Base-by-base conservation (phyloP, 371 early-diverging fungal genomes). In the Smittium mucronatum region DNA sequence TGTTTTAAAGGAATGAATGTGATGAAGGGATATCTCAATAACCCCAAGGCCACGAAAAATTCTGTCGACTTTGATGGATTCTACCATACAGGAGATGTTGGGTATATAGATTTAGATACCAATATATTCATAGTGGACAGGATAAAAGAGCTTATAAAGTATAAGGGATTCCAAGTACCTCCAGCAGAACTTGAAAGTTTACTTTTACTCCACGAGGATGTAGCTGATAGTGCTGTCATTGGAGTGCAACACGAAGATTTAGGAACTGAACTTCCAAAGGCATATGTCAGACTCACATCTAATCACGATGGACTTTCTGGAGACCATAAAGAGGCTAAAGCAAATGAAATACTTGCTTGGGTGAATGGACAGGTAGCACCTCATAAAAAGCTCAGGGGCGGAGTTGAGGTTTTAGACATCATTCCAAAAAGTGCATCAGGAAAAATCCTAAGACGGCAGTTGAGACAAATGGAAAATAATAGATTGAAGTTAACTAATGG, bases 31-130 rank as follows among this genome's bases (percentile, higher is more conserved):
- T 95, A 95, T 74, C 85, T 81, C 75, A 91, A 93, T 77, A 88
- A 90, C 60, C 84, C 85, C 0, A 84, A 80, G 58, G 84, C 90
- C 28, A 98, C 97, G 0, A 75, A 78, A 33, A 89, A 91, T 58
- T 81, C 89, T 1, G 75, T 97, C 36, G 90, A 88, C 29, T 72
- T 79, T 0, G 94, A 93, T 67, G 93, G 94, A 1, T 99, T 97
- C 93, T 83, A 98, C 71, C 89, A 90, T 75, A 96, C 99, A 1
- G 97, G 98, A 26, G 99, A 98, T 74, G 86, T 99, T 75, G 97
- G 91, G 17, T 77, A 78, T 34, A 72, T 95, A 57, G 87, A 91
- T 65, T 76, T 79, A 30, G 82, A 87, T 66, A 97, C 94, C 2
- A 74, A 81, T 64, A 87, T 89, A 73, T 75, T 69, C 67, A 75